Evolutionary conservation across 495 filamentous ascomycete species (phyloP).

Genomic region (Talaromyces liani): DNA sequence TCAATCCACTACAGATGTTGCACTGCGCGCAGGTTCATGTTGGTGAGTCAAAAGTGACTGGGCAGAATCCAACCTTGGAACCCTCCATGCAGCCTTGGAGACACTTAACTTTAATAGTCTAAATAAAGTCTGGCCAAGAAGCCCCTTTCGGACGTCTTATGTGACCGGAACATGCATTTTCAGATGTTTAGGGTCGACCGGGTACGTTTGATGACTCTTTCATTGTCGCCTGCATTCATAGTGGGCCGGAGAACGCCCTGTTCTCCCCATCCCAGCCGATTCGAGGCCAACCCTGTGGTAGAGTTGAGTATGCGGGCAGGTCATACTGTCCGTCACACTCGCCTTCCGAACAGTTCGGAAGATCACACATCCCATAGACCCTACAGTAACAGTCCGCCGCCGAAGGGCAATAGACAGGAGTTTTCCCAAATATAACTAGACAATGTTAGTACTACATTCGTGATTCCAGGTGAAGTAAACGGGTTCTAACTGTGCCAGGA

Average conservation of each 20-base stretch:
- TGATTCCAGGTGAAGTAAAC: not conserved
- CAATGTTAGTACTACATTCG: not conserved
- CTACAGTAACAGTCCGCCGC: slow-evolving; percentile 31
- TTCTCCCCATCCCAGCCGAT: slow-evolving; percentile 8
- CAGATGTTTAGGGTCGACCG: not conserved
- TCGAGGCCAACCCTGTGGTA: slow-evolving; percentile 3
- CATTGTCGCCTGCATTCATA: not conserved
- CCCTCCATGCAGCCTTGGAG: no score
- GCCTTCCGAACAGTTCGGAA: not conserved
- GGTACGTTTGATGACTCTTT: not conserved
- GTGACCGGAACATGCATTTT: no score
- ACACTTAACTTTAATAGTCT: not conserved
- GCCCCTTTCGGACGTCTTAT: no score
- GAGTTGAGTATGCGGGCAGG: slow-evolving; percentile 3
- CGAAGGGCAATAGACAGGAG: slow-evolving; percentile 24
- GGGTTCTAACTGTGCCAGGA: slow-evolving; percentile 52
- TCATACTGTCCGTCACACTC: slow-evolving; percentile 1
- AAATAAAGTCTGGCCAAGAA: no score
- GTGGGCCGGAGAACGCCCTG: not conserved
- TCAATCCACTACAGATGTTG: no score
- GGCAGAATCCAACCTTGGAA: no score
- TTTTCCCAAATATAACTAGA: slow-evolving; percentile 22
- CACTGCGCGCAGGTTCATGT: no score
- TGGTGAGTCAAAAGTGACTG: no score
- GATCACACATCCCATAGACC: slow-evolving; percentile 19